Evolutionary conservation across 108 stramenopile species (phyloP).

Genomic region (Nitzschia sp.): DNA sequence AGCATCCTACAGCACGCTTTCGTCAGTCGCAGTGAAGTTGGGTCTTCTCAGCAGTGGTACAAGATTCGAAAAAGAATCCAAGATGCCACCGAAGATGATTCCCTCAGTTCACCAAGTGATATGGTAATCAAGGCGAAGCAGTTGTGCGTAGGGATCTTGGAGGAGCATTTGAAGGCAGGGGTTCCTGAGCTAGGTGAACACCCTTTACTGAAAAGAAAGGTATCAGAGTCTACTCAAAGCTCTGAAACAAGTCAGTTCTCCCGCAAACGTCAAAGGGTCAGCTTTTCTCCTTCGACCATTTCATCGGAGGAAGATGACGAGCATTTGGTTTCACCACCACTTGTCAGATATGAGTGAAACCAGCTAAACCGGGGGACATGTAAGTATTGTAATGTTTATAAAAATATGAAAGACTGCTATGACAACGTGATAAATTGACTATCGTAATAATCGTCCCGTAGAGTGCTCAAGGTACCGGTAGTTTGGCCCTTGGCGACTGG

Average conservation of each 20-base stretch:
- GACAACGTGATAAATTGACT: too few species aligned
- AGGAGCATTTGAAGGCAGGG: conserved; percentile 2
- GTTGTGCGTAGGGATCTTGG: not conserved
- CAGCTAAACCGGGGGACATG: too few species aligned
- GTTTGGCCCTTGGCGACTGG: too few species aligned
- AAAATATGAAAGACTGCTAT: too few species aligned
- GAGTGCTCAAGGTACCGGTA: too few species aligned
- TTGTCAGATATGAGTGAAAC: too few species aligned
- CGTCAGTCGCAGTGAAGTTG: conserved; percentile 11
- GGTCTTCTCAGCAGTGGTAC: conserved; percentile 7
- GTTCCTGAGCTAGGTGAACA: conserved; percentile 16
- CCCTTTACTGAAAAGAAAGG: conserved; percentile 1
- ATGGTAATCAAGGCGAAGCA: not conserved
- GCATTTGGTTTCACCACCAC: too few species aligned
- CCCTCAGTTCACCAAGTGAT: not conserved
- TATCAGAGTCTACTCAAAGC: not conserved
- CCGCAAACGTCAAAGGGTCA: conserved; percentile 1
- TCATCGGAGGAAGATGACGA: not conserved
- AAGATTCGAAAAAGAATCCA: conserved; percentile 1
- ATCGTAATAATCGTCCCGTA: too few species aligned
- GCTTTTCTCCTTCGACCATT: not conserved
- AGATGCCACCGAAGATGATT: not conserved
- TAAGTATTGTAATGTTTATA: too few species aligned
- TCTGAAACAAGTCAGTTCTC: not conserved
- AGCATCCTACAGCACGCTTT: conserved; percentile 1